Conservation (phyloP, 176 grass and related monocot genomes). For the Musa itinerans region DNA sequence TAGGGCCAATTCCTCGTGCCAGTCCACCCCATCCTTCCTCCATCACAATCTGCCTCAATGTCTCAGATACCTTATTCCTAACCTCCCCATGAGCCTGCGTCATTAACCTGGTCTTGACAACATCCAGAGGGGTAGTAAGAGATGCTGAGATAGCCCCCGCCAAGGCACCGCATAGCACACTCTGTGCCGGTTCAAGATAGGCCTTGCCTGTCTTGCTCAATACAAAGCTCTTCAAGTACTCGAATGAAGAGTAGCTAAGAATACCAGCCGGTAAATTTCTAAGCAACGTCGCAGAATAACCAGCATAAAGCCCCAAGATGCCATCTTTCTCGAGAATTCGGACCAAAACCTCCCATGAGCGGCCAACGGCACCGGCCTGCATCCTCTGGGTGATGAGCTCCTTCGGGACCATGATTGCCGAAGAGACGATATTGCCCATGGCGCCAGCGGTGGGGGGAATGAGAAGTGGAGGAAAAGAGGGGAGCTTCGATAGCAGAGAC, state of each 20-base stretch:
- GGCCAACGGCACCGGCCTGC: conserved; percentile 60
- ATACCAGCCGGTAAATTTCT: conserved; percentile 71
- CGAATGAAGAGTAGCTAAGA: conserved; percentile 87
- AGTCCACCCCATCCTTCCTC: conserved; percentile 69
- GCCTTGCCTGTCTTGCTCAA: conserved; percentile 22
- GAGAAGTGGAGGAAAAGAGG: conserved; percentile 45
- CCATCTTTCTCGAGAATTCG: conserved; percentile 49
- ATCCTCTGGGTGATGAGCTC: conserved; percentile 97
- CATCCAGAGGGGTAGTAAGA: conserved; percentile 74
- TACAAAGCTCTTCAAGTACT: conserved; percentile 88
- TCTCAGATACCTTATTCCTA: conserved; percentile 53
- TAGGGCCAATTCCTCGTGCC: conserved; percentile 56
- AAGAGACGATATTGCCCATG: conserved; percentile 77
- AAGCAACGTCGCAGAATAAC: conserved; percentile 77
- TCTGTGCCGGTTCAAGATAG: conserved; percentile 58
- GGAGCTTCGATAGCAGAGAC: conserved; percentile 36
- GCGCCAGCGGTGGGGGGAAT: conserved; percentile 77
- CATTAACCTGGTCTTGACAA: conserved; percentile 90
- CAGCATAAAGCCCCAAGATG: conserved; percentile 73
- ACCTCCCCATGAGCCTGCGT: conserved; percentile 46
- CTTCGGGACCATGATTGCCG: conserved; percentile 90
- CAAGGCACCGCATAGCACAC: conserved; percentile 66
- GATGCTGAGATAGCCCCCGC: conserved; percentile 69
- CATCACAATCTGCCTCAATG: conserved; percentile 58
- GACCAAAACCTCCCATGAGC: conserved; percentile 66